Base-by-base conservation (phyloP, 2,329 filamentous ascomycete genomes). In the Exophiala aquamarina region DNA sequence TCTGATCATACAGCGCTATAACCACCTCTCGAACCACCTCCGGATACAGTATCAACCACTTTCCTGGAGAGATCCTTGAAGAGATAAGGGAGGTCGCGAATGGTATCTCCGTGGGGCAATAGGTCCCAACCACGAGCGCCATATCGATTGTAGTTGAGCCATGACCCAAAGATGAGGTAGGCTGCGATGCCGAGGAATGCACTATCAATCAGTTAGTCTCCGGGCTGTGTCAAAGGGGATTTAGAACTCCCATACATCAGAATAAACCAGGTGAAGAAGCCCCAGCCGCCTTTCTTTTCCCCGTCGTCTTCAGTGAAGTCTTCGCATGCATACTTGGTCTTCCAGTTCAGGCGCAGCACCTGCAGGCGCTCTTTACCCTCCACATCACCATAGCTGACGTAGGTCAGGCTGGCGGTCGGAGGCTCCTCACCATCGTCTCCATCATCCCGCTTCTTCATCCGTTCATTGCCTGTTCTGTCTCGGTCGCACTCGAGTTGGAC, bases 91-190 rank as follows among this genome's bases (percentile, higher is more conserved):
- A 96, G 72, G 63, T 98, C 93, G 55, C 92, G 84, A 59, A 97
- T 86, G 0, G 88, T 87, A 67, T 98, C 93, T 56, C 87, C 87
- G 65, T 97, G 92, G 11, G 93, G 93, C 14, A 97, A 76, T 14
- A 96, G 78, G 62, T 97, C 93, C 91, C 91, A 97, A 47, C 93
- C 93, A 35, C 92, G 81, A 42, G 92, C 91, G 38, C 92, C 92
- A 69, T 95, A 95, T 53, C 91, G 87, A 73, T 90, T 96, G 78
- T 97, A 97, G 75, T 97, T 97, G 66, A 97, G 83, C 93, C 93
- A 98, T 15, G 91, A 95, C 56, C 92, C 91, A 64, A 97, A 97
- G 66, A 97, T 95, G 57, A 98, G 84, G 71, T 97, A 98, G 18
- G 91, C 74, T 2, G 93, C 89, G 32, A 83, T 86, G 36, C 81